A percentile compares a stretch with the other conserved stretches of the same genome.
phyloP scores from a whole-genome alignment of 129 eudicot species.

The Oenanthe sinensis region DNA sequence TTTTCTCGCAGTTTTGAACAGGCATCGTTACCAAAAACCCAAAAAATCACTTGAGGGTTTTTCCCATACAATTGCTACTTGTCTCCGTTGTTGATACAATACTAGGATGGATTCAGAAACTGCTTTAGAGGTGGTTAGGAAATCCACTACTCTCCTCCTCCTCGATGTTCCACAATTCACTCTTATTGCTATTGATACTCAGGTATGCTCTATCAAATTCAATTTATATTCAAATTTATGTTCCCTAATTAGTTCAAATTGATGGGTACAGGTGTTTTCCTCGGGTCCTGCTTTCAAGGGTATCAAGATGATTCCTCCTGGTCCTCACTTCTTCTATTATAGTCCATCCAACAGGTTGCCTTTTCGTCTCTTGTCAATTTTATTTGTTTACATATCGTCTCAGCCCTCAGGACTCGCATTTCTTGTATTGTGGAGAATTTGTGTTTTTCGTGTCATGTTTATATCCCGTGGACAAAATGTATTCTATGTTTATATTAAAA shows the following conservation, averaged over 20 bases:
- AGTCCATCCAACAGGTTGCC: slow-evolving; percentile 63
- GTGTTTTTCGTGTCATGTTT: too few relatives aligned
- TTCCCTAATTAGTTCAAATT: not conserved
- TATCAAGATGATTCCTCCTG: slow-evolving; percentile 97
- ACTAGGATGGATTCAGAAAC: slow-evolving; percentile 60
- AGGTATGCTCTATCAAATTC: slow-evolving; percentile 2
- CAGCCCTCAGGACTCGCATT: too few relatives aligned
- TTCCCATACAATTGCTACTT: too few relatives aligned
- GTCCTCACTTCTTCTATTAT: slow-evolving; percentile 77
- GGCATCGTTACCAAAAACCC: too few relatives aligned
- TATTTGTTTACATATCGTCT: too few relatives aligned
- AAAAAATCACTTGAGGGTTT: too few relatives aligned
- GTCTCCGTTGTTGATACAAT: too few relatives aligned
- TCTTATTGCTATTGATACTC: slow-evolving; percentile 82
- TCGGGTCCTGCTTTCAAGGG: slow-evolving; percentile 80
- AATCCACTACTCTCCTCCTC: slow-evolving; percentile 65
- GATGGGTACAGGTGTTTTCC: slow-evolving; percentile 57
- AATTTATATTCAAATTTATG: not conserved
- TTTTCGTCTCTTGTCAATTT: too few relatives aligned
- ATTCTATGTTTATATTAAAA: too few relatives aligned
- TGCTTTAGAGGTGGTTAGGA: slow-evolving; percentile 55
- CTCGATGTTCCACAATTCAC: slow-evolving; percentile 85
- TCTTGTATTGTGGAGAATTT: too few relatives aligned
- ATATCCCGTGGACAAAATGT: too few relatives aligned
- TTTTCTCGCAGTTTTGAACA: too few relatives aligned